phyloP scores from a whole-genome alignment of 1,139 yeast species.

The Kodamaea anthophila region DNA sequence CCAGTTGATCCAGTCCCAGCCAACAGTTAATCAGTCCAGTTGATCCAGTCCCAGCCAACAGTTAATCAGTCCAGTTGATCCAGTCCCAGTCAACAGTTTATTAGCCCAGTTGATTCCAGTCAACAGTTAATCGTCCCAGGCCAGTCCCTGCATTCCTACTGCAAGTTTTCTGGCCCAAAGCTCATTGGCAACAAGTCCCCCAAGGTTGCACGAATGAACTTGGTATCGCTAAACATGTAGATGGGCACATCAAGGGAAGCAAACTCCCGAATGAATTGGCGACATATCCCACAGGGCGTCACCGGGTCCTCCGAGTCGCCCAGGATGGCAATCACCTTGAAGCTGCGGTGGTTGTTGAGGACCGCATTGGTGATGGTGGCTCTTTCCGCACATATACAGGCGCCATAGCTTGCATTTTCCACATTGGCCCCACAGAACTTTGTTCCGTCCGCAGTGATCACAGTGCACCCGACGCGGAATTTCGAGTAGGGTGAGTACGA shows the following conservation, averaged over 20 bases:
- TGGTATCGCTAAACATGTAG: slow-evolving; percentile 56
- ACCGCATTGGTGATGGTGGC: slow-evolving; percentile 68
- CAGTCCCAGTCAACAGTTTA: too few species aligned
- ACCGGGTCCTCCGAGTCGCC: slow-evolving; percentile 57
- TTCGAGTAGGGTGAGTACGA: slow-evolving; percentile 83
- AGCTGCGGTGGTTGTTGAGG: slow-evolving; percentile 38
- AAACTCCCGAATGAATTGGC: slow-evolving; percentile 84
- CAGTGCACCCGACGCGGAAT: slow-evolving; percentile 80
- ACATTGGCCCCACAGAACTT: slow-evolving; percentile 73
- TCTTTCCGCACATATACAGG: slow-evolving; percentile 86
- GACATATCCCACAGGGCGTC: slow-evolving; percentile 91
- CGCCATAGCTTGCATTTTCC: slow-evolving; percentile 91
- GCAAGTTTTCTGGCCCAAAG: slow-evolving; percentile 76
- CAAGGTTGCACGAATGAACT: slow-evolving; percentile 39
- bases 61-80: too few species aligned
- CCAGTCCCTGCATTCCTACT: too few species aligned
- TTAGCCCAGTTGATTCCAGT: too few species aligned
- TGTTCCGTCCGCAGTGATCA: slow-evolving; percentile 48
- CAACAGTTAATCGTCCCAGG: too few species aligned
- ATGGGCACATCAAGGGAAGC: slow-evolving; percentile 45
- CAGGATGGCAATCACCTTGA: slow-evolving; percentile 65
- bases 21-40: too few species aligned
- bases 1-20: too few species aligned
- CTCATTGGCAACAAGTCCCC: slow-evolving; percentile 72
- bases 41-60: too few species aligned